Conservation (phyloP, 2,329 filamentous ascomycete species). For the Graphilbum ipis-grandicollis region DNA sequence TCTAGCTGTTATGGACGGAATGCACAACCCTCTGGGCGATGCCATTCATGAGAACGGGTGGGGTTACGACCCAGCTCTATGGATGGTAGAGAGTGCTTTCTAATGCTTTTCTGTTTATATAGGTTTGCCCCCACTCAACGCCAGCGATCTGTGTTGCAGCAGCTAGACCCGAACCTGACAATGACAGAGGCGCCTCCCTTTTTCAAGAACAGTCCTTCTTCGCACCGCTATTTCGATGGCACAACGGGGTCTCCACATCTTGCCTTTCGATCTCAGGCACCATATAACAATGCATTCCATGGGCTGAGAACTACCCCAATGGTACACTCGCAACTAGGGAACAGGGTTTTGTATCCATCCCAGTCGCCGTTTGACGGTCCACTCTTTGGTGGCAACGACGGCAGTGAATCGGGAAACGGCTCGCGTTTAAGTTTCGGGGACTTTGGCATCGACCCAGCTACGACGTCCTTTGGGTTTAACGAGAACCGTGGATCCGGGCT, state of each 20-base stretch:
- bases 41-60: conserved; percentile 6
- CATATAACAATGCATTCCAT: conserved; percentile 2
- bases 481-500: conserved; percentile 4
- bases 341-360: conserved; percentile 10
- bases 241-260: conserved; percentile 3
- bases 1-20: background rate
- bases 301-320: conserved; percentile 2
- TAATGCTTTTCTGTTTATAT: background rate
- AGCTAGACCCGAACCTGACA: conserved; percentile 8
- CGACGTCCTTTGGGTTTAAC: conserved; percentile 5
- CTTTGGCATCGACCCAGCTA: conserved; percentile 5
- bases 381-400: conserved; percentile 3
- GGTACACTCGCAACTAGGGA: conserved; percentile 5
- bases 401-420: conserved; percentile 12
- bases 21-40: conserved; percentile 1
- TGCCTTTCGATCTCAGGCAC: conserved; percentile 1
- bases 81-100: background rate
- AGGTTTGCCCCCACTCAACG: conserved; percentile 5
- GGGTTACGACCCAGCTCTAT: background rate
- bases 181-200: conserved; percentile 1
- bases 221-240: conserved; percentile 5
- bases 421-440: conserved; percentile 9
- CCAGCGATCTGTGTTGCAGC: conserved; percentile 6
- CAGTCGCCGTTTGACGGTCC: conserved; percentile 13
- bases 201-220: conserved; percentile 1